Evolutionary conservation across 768 basidiomycete genomes (phyloP).

Genomic region (Tricholoma sp.): DNA sequence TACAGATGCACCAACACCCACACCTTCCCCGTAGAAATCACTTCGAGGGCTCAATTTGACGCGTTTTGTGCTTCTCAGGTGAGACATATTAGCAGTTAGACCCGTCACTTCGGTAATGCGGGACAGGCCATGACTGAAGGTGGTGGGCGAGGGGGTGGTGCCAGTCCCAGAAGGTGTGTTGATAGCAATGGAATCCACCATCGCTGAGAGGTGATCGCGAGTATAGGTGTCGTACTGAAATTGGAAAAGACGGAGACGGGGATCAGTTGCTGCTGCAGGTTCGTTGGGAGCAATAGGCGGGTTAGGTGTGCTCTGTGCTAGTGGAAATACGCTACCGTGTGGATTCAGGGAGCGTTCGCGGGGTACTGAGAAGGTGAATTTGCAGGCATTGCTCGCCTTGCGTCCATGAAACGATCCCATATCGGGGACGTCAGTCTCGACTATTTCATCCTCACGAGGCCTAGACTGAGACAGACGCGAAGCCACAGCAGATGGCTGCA

Average conservation of each 20-base stretch:
- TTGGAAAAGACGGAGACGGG: constrained; percentile 82
- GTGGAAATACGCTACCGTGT: constrained; percentile 33
- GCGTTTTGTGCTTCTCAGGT: constrained; percentile 73
- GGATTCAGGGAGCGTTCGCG: constrained; percentile 26
- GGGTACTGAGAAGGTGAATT: constrained; percentile 75
- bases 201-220: constrained; percentile 85
- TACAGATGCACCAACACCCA: constrained; percentile 40
- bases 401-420: constrained; percentile 41
- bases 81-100: constrained; percentile 36
- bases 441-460: constrained; percentile 35
- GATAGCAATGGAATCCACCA: constrained; percentile 92
- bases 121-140: constrained; percentile 39
- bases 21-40: constrained; percentile 52
- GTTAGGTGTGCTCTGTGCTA: constrained; percentile 61
- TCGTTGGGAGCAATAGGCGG: constrained; percentile 25
- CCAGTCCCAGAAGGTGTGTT: constrained; percentile 59
- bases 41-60: constrained; percentile 69
- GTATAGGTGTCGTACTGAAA: constrained; percentile 97
- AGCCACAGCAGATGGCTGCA: constrained; percentile 12
- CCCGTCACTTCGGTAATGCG: constrained; percentile 42
- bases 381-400: constrained; percentile 46
- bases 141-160: constrained; percentile 41
- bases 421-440: constrained; percentile 47
- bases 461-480: constrained; percentile 1
- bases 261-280: constrained; percentile 49